A percentile compares a stretch with the other conserved stretches of the same genome.
Conservation (phyloP, 2,329 filamentous ascomycete species). For the Penicillium sp. region DNA sequence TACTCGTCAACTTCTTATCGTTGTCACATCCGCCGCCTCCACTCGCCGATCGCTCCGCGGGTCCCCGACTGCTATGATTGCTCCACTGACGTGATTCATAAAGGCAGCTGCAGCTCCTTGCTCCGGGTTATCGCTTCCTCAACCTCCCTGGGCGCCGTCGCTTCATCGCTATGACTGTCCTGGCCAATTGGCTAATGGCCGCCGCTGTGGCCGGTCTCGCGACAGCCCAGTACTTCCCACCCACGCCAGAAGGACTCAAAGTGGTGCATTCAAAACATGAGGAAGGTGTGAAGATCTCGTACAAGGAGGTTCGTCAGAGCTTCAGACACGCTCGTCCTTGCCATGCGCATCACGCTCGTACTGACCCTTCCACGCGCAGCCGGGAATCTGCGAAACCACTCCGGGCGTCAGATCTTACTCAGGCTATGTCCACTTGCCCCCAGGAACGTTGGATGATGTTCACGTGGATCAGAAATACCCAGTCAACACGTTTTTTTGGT, state of each 20-base stretch:
- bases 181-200: slow-evolving; percentile 9
- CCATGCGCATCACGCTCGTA: background rate
- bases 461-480: slow-evolving; percentile 51
- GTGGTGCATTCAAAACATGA: slow-evolving; percentile 44
- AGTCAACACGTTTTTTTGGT: slow-evolving; percentile 66
- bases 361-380: slow-evolving; percentile 24
- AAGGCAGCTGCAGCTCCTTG: background rate
- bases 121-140: background rate
- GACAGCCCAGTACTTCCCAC: slow-evolving; percentile 41
- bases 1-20: too few species aligned
- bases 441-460: slow-evolving; percentile 42
- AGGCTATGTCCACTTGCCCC: slow-evolving; percentile 59
- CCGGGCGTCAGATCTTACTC: slow-evolving; percentile 56
- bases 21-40: too few species aligned
- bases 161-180: slow-evolving; percentile 3
- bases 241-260: slow-evolving; percentile 41
- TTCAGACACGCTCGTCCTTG: too few species aligned
- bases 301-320: slow-evolving; percentile 43
- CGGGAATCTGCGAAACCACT: slow-evolving; percentile 57
- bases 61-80: too few species aligned
- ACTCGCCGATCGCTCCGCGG: too few species aligned
- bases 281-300: slow-evolving; percentile 46
- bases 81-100: too few species aligned
- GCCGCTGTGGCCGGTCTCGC: slow-evolving; percentile 20
- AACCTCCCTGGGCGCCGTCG: background rate